Conservation (phyloP, 2,329 filamentous ascomycete species). For the Pleochaeta shiraiana region DNA sequence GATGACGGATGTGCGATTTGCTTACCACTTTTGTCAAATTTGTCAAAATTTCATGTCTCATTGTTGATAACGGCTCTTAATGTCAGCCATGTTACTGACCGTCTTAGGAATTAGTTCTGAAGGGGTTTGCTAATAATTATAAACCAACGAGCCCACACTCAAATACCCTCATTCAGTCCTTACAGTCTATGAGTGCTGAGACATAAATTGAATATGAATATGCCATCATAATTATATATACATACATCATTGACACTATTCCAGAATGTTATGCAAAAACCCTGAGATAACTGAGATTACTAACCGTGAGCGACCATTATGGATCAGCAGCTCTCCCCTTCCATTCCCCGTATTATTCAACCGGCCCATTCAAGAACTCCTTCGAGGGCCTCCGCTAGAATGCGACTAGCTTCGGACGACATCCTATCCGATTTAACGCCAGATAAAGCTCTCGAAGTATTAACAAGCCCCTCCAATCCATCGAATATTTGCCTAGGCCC, state of each 20-base stretch:
- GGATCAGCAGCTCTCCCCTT: constrained; percentile 6
- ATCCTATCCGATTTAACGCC: constrained; percentile 40
- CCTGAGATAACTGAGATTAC: background rate
- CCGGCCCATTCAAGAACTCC: constrained; percentile 9
- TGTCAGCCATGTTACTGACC: background rate
- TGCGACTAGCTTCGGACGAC: constrained; percentile 24
- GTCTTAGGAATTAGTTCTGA: background rate
- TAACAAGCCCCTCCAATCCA: constrained; percentile 29
- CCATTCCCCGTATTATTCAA: constrained; percentile 9
- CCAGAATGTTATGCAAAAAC: background rate
- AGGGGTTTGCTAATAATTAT: too few species aligned
- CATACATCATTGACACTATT: background rate
- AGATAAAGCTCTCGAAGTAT: constrained; percentile 34
- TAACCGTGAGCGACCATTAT: background rate
- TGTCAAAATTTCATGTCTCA: too few species aligned
- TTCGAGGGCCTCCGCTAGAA: constrained; percentile 14
- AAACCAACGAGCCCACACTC: too few species aligned
- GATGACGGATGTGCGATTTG: too few species aligned
- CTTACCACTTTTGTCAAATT: too few species aligned
- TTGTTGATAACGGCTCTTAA: background rate
- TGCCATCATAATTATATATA: background rate
- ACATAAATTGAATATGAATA: background rate
- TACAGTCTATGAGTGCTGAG: too few species aligned
- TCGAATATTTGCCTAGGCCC: constrained; percentile 37
- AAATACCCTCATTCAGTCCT: too few species aligned